phyloP scores from a whole-genome alignment of 495 filamentous ascomycete genomes.

The Podospora anserina region DNA sequence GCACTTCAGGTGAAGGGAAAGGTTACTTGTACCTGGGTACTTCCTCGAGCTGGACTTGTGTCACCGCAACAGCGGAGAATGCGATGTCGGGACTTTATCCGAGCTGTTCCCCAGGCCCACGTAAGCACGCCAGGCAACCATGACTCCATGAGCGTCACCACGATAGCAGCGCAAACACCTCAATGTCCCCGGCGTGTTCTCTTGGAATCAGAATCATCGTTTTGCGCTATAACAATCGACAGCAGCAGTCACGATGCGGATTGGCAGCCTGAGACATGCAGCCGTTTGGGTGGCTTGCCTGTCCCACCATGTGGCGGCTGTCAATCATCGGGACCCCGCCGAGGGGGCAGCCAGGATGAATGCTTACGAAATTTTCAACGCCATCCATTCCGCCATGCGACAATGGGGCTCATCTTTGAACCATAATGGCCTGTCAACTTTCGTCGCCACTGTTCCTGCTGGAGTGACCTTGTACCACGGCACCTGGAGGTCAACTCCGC shows the following conservation, averaged over 20 bases:
- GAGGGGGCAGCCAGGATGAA: slow-evolving; percentile 40
- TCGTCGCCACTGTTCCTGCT: slow-evolving; percentile 54
- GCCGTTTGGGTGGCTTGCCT: slow-evolving; percentile 15
- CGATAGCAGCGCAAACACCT: not conserved
- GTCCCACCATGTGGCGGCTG: not conserved
- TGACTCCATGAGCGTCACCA: not conserved
- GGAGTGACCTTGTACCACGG: slow-evolving; percentile 65
- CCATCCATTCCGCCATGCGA: slow-evolving; percentile 58
- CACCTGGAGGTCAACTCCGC: slow-evolving; percentile 33
- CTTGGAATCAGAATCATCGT: too few relatives aligned
- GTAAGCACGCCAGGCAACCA: not conserved
- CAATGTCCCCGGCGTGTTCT: not conserved
- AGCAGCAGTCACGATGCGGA: not conserved
- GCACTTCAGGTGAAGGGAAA: too few relatives aligned
- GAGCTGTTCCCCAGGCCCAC: not conserved
- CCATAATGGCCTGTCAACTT: slow-evolving; percentile 68
- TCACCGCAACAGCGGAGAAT: not conserved
- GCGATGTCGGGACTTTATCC: not conserved
- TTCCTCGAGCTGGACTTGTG: too few relatives aligned
- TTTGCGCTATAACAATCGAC: too few relatives aligned
- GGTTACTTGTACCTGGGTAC: too few relatives aligned
- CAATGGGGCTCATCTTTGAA: slow-evolving; percentile 67
- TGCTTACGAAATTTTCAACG: slow-evolving; percentile 63
- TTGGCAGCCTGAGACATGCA: not conserved
- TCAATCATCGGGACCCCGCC: slow-evolving; percentile 19